These are phyloP conservation scores for Calocybe cyanea DNA, from an alignment of 768 basidiomycete species.

Conservation along the genomic window DNA sequence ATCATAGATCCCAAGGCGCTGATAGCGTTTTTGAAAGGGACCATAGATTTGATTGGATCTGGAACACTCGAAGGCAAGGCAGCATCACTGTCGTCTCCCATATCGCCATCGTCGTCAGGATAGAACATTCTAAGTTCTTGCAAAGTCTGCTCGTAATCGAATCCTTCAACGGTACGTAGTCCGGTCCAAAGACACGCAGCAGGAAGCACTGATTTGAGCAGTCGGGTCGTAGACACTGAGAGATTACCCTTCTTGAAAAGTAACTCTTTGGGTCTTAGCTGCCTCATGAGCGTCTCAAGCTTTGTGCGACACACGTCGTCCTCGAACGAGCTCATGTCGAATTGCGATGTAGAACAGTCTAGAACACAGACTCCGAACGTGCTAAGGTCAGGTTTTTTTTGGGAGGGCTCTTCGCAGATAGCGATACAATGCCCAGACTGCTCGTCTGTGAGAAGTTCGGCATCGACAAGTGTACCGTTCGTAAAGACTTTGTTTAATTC, in stretches of 20 bases:
- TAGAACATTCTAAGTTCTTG: conserved; percentile 67
- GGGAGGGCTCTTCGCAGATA: conserved; percentile 62
- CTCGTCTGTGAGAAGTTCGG: conserved; percentile 83
- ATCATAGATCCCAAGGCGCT: conserved; percentile 90
- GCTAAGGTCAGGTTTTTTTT: conserved; percentile 39
- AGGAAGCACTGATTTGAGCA: conserved; percentile 80
- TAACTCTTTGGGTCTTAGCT: conserved; percentile 88
- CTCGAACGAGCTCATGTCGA: conserved; percentile 83
- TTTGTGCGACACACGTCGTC: conserved; percentile 93
- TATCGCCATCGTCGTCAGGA: conserved; percentile 36
- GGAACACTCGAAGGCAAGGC: conserved; percentile 52
- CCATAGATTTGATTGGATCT: conserved; percentile 70
- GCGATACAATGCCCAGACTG: conserved; percentile 94
- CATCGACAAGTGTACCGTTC: conserved; percentile 92
- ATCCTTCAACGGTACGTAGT: conserved; percentile 80
- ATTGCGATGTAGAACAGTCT: conserved; percentile 94
- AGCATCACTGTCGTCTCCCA: conserved; percentile 31
- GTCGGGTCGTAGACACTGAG: conserved; percentile 74
- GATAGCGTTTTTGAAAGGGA: conserved; percentile 61
- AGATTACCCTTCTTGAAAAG: conserved; percentile 90
- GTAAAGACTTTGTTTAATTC: conserved; percentile 97
- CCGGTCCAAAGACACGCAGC: conserved; percentile 85
- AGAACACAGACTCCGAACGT: conserved; percentile 87
- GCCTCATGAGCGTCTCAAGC: conserved; percentile 90
- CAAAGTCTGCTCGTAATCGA: conserved; percentile 67